A percentile compares a stretch with the other conserved stretches of the same genome.
Conservation (phyloP, 345 rosid species). For the Cardamine resedifolia region DNA sequence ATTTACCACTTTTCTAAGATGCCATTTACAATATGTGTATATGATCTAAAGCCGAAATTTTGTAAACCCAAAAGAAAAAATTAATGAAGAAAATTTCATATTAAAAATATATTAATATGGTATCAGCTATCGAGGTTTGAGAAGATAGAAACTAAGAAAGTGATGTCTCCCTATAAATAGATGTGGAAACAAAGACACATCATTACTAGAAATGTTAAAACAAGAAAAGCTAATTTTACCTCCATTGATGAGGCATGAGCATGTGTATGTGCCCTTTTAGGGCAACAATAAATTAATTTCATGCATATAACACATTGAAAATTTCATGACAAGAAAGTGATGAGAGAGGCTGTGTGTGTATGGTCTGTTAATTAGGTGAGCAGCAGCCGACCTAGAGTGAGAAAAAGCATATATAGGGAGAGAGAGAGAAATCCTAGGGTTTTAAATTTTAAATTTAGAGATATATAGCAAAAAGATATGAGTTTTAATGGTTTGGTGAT, state of each 20-base stretch:
- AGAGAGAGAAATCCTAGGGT: conserved; percentile 29
- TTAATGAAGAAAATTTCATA: background rate
- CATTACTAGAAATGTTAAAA: conserved; percentile 30
- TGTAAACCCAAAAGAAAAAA: conserved; percentile 1
- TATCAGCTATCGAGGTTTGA: conserved; percentile 27
- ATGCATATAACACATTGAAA: conserved; percentile 17
- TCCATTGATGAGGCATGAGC: conserved; percentile 41
- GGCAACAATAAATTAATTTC: conserved; percentile 40
- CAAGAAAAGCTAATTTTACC: conserved; percentile 36
- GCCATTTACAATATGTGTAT: background rate
- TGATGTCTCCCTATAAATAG: conserved; percentile 36
- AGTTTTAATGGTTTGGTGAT: conserved; percentile 30
- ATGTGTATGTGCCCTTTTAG: conserved; percentile 40
- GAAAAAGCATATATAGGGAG: conserved; percentile 18
- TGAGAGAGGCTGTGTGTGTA: conserved; percentile 34
- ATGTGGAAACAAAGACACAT: conserved; percentile 34
- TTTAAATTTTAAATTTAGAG: conserved; percentile 20
- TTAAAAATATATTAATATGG: background rate
- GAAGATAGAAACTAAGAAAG: conserved; percentile 28
- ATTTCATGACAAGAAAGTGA: conserved; percentile 32
- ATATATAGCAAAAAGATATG: conserved; percentile 3
- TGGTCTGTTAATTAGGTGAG: conserved; percentile 41
- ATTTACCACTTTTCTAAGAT: conserved; percentile 14
- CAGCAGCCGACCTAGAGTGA: conserved; percentile 70
- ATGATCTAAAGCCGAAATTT: background rate